These are phyloP conservation scores for Monosporozyma aerobia DNA, from an alignment of 805 yeast species.

Conservation along the genomic window DNA sequence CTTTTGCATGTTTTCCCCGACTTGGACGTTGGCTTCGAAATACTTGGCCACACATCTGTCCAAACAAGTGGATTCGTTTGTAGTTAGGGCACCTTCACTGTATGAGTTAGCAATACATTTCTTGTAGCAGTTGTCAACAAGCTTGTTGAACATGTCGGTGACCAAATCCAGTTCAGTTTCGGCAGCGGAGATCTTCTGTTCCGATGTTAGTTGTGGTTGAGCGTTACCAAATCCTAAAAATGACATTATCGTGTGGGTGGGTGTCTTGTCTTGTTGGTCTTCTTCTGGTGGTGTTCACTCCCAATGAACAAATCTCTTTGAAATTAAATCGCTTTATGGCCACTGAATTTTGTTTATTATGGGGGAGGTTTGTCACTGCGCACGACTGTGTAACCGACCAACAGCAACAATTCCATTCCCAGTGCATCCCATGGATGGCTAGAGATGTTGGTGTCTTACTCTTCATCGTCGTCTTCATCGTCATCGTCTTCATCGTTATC, in stretches of 20 bases:
- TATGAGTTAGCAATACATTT: constrained; percentile 70
- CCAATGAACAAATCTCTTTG: not conserved
- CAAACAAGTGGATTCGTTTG: constrained; percentile 75
- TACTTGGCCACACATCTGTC: constrained; percentile 95
- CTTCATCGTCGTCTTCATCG: constrained; percentile 6
- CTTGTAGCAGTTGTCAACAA: constrained; percentile 79
- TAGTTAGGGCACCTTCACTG: constrained; percentile 62
- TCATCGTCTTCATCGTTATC: constrained; percentile 26
- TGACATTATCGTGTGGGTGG: constrained; percentile 37
- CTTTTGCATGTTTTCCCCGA: constrained; percentile 68
- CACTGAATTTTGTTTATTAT: not conserved
- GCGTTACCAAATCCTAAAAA: constrained; percentile 69
- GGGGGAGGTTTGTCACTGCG: not conserved
- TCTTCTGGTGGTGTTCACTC: not conserved
- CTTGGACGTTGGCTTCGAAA: constrained; percentile 88
- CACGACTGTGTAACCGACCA: not conserved
- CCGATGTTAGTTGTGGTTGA: constrained; percentile 63
- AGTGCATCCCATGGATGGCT: not conserved
- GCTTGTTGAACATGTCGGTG: constrained; percentile 92
- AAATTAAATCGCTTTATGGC: not conserved
- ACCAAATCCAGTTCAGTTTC: constrained; percentile 96
- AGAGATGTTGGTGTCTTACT: not conserved
- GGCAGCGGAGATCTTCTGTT: constrained; percentile 79
- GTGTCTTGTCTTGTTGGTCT: not conserved
- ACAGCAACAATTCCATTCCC: not conserved